Base-by-base conservation (phyloP, 2,329 filamentous ascomycete genomes). In the Sarocladium kiliense region DNA sequence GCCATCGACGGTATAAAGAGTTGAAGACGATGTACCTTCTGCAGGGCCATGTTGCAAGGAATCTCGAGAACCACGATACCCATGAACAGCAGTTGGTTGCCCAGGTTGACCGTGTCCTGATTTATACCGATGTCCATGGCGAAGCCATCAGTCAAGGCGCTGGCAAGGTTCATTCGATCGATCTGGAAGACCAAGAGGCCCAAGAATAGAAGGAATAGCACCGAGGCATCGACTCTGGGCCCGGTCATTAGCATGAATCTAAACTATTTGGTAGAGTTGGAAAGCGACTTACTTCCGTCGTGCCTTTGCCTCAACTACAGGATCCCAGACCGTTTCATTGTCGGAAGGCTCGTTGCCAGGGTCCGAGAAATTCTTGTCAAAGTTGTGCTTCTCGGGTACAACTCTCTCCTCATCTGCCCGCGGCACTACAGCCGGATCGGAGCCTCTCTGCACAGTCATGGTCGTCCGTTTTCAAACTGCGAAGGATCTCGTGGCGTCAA, bases 21-120 rank as follows among this genome's bases (percentile, higher is more conserved):
- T 10, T 23, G 21, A 45, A 10, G 19, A 18, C 11, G 44, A 45
- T 19, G n/a, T 4, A 68, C 66, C 54, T 57, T 59, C 44, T 71
- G 67, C 2, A 77, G 62, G 2, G 72, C 63, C 58, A 80, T 69
- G 58, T 80, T 81, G 18, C 72, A 77, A 0, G 77, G 78, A 2
- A 81, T 80, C 55, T 80, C 77, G 1, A 79, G 62, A 2, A 77
- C 60, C 2, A 80, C 74, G 9, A 77, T 77, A 0, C 75, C 75
- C 30, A 77, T 65, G 57, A 77, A 80, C 75, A 80, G 77, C 9
- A 80, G 62, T 58, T 80, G 77, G 55, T 80, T 80, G 0, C 78
- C 77, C 0, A 80, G 62, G 54, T 81, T 81, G 57, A 80, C 72
- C 0, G 73, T 77, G 21, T 72, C 69, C 57, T 78, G 75, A 32